A percentile compares a stretch with the other conserved stretches of the same genome.
These are phyloP conservation scores for Berkeleyomyces basicola DNA, from an alignment of 2,329 filamentous ascomycete species.

Conservation along the genomic window DNA sequence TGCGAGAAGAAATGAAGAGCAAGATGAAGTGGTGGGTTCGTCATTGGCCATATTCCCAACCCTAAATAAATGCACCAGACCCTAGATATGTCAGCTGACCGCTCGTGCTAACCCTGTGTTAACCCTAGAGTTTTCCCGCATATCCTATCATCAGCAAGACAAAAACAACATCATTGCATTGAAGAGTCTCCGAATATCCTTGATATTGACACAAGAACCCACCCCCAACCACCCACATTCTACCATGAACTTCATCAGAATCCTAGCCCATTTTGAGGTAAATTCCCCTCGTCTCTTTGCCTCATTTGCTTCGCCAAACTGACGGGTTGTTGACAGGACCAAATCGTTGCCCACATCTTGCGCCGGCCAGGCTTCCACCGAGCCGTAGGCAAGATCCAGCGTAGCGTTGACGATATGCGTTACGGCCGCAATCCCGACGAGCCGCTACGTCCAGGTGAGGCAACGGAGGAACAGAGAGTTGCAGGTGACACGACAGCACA, in stretches of 20 bases:
- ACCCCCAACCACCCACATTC: background rate
- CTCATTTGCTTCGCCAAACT: background rate
- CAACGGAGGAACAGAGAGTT: constrained; percentile 23
- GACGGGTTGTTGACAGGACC: constrained; percentile 17
- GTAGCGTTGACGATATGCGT: constrained; percentile 30
- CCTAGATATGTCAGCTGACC: too few relatives aligned
- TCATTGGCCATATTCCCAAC: too few relatives aligned
- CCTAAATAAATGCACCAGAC: too few relatives aligned
- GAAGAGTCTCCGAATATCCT: too few relatives aligned
- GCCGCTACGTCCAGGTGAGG: constrained; percentile 34
- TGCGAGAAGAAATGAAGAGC: background rate
- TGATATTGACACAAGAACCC: background rate
- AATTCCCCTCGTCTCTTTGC: background rate
- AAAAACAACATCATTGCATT: too few relatives aligned
- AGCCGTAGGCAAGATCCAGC: constrained; percentile 35
- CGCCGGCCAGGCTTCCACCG: constrained; percentile 34
- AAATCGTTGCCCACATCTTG: constrained; percentile 23
- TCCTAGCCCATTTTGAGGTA: background rate
- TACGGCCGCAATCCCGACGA: constrained; percentile 34
- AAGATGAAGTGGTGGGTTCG: background rate
- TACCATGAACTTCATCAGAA: background rate
- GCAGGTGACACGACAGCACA: constrained; percentile 32
- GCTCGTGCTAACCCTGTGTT: too few relatives aligned
- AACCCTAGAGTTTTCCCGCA: too few relatives aligned
- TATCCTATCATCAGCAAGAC: too few relatives aligned